Percentiles rank a stretch among this genome's conserved stretches.
phyloP scores from a whole-genome alignment of 1,139 yeast species.

The Sugiyamaella pinicola region DNA sequence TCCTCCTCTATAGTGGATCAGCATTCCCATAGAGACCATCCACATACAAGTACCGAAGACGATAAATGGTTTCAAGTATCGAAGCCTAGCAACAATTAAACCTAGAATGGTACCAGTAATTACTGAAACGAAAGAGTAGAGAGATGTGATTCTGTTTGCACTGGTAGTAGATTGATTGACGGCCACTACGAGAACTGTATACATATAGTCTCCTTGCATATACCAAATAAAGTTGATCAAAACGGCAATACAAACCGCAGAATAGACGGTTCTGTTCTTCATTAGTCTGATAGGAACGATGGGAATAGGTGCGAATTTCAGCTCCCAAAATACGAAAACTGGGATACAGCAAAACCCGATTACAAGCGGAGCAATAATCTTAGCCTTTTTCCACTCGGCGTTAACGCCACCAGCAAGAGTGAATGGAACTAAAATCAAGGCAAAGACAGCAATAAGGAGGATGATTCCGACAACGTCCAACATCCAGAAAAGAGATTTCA shows the following conservation, averaged over 20 bases:
- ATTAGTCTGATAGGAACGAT: conserved; percentile 58
- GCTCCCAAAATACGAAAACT: conserved; percentile 57
- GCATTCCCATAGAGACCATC: conserved; percentile 61
- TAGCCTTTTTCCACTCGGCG: conserved; percentile 56
- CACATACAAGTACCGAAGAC: conserved; percentile 58
- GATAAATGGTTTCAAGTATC: conserved; percentile 62
- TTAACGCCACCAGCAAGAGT: conserved; percentile 64
- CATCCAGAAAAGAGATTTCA: conserved; percentile 48
- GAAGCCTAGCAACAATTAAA: conserved; percentile 50
- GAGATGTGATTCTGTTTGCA: conserved; percentile 65
- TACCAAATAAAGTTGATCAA: conserved; percentile 61
- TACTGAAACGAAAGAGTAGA: conserved; percentile 66
- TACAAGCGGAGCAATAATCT: conserved; percentile 64
- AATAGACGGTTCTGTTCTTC: conserved; percentile 69
- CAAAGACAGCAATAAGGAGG: conserved; percentile 53
- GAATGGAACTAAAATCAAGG: conserved; percentile 52
- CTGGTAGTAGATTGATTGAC: conserved; percentile 59
- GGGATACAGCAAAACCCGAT: conserved; percentile 63
- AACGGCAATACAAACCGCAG: conserved; percentile 58
- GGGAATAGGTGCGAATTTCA: conserved; percentile 55
- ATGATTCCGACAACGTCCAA: conserved; percentile 58
- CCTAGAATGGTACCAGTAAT: conserved; percentile 65
- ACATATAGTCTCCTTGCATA: conserved; percentile 70
- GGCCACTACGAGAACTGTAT: conserved; percentile 64
- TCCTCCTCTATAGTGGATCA: conserved; percentile 60